Evolutionary conservation across 208 protist species (phyloP), one percentile per base, ranked within the genome.

Genomic region (Strigomonas culicis): DNA sequence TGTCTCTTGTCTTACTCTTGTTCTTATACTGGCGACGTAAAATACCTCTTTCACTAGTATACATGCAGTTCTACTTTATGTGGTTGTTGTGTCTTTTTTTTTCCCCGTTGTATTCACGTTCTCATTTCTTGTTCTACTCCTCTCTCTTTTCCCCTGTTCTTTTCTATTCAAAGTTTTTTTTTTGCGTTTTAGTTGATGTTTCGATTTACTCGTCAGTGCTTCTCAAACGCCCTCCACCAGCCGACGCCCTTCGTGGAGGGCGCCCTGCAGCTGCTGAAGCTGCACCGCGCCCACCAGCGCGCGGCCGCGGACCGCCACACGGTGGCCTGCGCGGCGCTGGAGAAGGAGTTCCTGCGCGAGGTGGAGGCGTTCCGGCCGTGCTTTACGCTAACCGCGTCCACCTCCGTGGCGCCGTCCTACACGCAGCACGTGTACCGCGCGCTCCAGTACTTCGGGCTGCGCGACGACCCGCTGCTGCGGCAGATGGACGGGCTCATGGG

Each of bases 281-380:
- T 95, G 25, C 86, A 93, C 44, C 69, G 92, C 11, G 89, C 89
- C 32, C 89, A 95, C 52, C 75, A 76, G 17, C 90, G 93, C 59
- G 86, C 86, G 6, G 22, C 63, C 32, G 65, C 68, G n/a, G 86
- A 93, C 50, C 57, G 73, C 1, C 83, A 94, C 58, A 55, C 46
- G 43, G 68, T 63, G 11, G 85, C 83, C 8, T 92, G 88, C 49
- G 44, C 47, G 1, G 81, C 77, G 19, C 88, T 95, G 46, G 85
- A 95, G 77, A 72, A 79, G 25, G 85, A 95, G 51, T 95, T 93
- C 56, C 25, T 89, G 53, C 74, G 82, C 8, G 84, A 95, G 56
- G 66, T 95, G 46, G 86, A 95, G 64, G 50, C 74, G 51, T 88
- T 93, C 63, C 79, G 89, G 15, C 84, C 89, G 4, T 84, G 72